These are phyloP conservation scores for Xylogone sp. DNA, from an alignment of 2,329 filamentous ascomycete genomes.

Conservation along the genomic window DNA sequence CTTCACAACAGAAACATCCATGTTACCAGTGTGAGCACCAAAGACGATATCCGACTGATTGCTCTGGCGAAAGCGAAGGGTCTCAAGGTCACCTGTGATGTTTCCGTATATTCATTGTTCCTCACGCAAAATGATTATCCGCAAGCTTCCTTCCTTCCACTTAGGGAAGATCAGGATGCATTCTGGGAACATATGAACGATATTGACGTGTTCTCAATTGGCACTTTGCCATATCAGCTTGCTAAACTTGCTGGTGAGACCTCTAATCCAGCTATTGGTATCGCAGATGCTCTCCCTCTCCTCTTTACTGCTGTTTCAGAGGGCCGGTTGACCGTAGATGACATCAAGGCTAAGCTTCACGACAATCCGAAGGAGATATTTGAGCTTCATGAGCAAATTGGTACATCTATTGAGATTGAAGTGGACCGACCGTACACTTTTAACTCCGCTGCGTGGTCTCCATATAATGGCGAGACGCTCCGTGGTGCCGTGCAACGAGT, in stretches of 20 bases:
- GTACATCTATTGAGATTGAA: slow-evolving; percentile 70
- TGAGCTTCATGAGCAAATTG: slow-evolving; percentile 75
- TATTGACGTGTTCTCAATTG: slow-evolving; percentile 77
- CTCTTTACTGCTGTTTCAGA: slow-evolving; percentile 73
- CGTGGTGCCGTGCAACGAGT: slow-evolving; percentile 70
- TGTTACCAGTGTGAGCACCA: slow-evolving; percentile 76
- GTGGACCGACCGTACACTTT: slow-evolving; percentile 67
- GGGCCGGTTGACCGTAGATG: slow-evolving; percentile 68
- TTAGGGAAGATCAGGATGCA: slow-evolving; percentile 63
- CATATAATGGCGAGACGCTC: slow-evolving; percentile 66
- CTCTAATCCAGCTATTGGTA: slow-evolving; percentile 60
- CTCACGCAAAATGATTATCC: slow-evolving; percentile 69
- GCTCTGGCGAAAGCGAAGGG: slow-evolving; percentile 76
- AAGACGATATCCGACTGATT: slow-evolving; percentile 75
- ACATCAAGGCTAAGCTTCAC: slow-evolving; percentile 67
- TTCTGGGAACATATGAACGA: slow-evolving; percentile 70
- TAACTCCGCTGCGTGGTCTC: slow-evolving; percentile 58
- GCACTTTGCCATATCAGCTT: slow-evolving; percentile 74
- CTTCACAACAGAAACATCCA: slow-evolving; percentile 76
- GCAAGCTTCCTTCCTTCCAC: slow-evolving; percentile 62
- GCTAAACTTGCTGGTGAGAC: slow-evolving; percentile 51
- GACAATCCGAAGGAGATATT: slow-evolving; percentile 80
- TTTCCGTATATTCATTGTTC: slow-evolving; percentile 77
- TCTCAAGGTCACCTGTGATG: slow-evolving; percentile 78
- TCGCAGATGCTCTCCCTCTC: slow-evolving; percentile 69